Conservation (phyloP, 208 protist species). For the Histomonas meleagridis region DNA sequence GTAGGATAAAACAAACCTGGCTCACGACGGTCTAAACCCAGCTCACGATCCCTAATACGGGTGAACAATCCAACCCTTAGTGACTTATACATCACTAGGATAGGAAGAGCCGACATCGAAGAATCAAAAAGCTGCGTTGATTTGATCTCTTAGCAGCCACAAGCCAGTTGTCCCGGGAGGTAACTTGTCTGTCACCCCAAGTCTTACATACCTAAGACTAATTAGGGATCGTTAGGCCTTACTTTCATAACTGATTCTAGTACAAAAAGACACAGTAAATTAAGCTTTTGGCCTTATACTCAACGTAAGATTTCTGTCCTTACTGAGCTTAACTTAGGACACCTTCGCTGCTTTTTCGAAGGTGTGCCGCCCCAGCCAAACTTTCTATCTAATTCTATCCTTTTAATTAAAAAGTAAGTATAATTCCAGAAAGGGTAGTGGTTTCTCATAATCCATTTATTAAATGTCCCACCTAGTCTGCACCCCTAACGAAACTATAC, state of each 20-base stretch:
- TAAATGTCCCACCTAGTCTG: constrained; percentile 63
- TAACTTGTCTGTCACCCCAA: background rate
- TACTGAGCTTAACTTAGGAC: constrained; percentile 63
- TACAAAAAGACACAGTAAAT: constrained; percentile 67
- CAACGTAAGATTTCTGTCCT: constrained; percentile 66
- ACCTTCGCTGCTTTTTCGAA: constrained; percentile 63
- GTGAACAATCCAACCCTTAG: constrained; percentile 51
- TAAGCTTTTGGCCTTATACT: constrained; percentile 63
- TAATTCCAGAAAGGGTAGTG: constrained; percentile 60
- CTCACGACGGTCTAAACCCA: constrained; percentile 68
- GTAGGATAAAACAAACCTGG: constrained; percentile 68
- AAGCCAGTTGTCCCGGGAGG: constrained; percentile 53
- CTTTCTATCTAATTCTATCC: constrained; percentile 56
- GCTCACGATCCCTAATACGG: constrained; percentile 65
- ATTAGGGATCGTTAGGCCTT: constrained; percentile 67
- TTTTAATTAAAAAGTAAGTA: constrained; percentile 52
- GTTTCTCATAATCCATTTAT: constrained; percentile 62
- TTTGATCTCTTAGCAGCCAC: constrained; percentile 62
- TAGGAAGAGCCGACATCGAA: constrained; percentile 66
- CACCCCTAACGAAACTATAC: constrained; percentile 56
- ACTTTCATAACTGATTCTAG: constrained; percentile 63
- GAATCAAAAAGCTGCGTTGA: constrained; percentile 63
- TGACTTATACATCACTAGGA: constrained; percentile 61
- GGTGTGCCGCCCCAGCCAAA: constrained; percentile 65
- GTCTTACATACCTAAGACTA: too few species aligned